Evolutionary conservation across 1,139 yeast species (phyloP).

Genomic region (Saccharomyces hybrid): DNA sequence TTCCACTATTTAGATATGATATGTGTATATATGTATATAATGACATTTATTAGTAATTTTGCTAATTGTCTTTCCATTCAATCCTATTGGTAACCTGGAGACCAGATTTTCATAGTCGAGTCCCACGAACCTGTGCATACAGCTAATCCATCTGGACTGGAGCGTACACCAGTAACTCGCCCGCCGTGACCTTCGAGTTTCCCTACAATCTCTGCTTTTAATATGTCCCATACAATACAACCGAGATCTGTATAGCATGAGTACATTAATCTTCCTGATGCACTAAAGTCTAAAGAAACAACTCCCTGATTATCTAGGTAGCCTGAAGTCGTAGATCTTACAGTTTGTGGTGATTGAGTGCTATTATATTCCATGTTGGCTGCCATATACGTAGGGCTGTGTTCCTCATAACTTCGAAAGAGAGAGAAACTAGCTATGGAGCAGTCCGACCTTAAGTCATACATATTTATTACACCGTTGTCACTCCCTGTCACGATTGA

Average conservation of each 20-base stretch:
- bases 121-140: constrained; percentile 71
- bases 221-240: constrained; percentile 71
- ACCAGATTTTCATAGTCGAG: constrained; percentile 58
- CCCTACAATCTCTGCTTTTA: constrained; percentile 60
- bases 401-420: constrained; percentile 4
- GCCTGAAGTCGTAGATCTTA: constrained; percentile 20
- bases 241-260: constrained; percentile 71
- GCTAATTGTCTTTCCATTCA: constrained; percentile 4
- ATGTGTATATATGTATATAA: background rate
- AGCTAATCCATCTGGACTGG: constrained; percentile 69
- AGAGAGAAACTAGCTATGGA: constrained; percentile 50
- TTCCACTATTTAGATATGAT: background rate
- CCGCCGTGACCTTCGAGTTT: constrained; percentile 51
- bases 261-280: constrained; percentile 67
- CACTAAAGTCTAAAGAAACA: constrained; percentile 62
- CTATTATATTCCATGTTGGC: constrained; percentile 6
- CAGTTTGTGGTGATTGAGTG: constrained; percentile 13
- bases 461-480: constrained; percentile 65
- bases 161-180: constrained; percentile 54
- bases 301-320: constrained; percentile 54
- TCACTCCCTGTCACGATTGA: constrained; percentile 69
- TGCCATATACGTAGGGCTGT: constrained; percentile 21
- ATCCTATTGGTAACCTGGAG: constrained; percentile 30
- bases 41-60: background rate
- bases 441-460: constrained; percentile 73